phyloP scores from a whole-genome alignment of 1,139 yeast species.

The Candida frijolesensis region DNA sequence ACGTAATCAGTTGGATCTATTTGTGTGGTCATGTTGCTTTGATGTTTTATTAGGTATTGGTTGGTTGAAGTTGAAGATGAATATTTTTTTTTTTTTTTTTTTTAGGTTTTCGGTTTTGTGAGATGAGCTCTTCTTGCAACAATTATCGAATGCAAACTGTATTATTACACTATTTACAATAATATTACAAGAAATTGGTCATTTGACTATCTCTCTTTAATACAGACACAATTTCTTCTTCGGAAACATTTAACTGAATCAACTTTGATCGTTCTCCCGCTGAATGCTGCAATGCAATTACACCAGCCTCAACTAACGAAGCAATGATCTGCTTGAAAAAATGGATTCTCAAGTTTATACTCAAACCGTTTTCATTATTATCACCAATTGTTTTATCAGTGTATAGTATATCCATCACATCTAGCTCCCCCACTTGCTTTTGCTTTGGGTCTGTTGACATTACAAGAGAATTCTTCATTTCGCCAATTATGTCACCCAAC shows the following conservation, averaged over 20 bases:
- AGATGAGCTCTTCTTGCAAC: conserved; percentile 1
- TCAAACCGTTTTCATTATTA: background rate
- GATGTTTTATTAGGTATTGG: background rate
- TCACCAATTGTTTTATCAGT: conserved; percentile 8
- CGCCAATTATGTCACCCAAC: conserved; percentile 79
- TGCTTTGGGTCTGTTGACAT: conserved; percentile 10
- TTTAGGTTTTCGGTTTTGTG: conserved; percentile 1
- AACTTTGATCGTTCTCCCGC: conserved; percentile 68
- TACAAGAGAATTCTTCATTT: conserved; percentile 50
- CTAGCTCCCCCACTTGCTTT: conserved; percentile 4
- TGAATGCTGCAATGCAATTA: conserved; percentile 65
- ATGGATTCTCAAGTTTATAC: conserved; percentile 33
- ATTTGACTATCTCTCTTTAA: conserved; percentile 54
- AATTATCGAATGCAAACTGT: background rate
- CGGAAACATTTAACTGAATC: conserved; percentile 66
- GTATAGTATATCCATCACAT: conserved; percentile 13
- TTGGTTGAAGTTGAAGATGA: background rate
- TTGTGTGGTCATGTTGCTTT: conserved; percentile 10
- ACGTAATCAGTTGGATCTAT: conserved; percentile 52
- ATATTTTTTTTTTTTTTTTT: conserved; percentile 4
- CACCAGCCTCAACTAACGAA: conserved; percentile 78
- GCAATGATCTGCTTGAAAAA: conserved; percentile 56
- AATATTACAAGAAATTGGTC: conserved; percentile 10
- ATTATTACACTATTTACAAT: background rate
- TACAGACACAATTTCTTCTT: conserved; percentile 66